Conservation (phyloP, 768 basidiomycete genomes). For the Dentipellis sp. region DNA sequence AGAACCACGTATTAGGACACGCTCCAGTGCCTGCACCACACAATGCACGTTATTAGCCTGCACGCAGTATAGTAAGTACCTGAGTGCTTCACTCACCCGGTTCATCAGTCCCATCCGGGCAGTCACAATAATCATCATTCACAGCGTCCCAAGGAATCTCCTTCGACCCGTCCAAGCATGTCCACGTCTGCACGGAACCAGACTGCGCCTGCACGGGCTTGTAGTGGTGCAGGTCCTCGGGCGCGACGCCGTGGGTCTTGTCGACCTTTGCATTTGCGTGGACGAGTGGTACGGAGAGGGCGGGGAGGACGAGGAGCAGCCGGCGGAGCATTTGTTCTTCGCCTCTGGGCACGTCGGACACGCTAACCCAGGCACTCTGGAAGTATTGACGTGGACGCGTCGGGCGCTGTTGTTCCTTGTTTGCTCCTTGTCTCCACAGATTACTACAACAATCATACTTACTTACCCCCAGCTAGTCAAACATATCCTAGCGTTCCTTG, state of each 20-base stretch:
- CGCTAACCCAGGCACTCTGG: too few relatives aligned
- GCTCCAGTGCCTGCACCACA: constrained; percentile 65
- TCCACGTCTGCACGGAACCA: constrained; percentile 36
- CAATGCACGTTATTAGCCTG: constrained; percentile 5
- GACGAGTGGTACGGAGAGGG: background rate
- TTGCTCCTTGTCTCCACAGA: background rate
- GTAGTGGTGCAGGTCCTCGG: background rate
- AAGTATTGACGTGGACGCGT: constrained; percentile 1
- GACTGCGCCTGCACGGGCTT: background rate
- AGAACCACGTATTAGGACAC: constrained; percentile 67
- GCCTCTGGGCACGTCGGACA: background rate
- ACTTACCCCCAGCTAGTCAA: too few relatives aligned
- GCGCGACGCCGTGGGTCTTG: constrained; percentile 1
- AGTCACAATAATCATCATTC: constrained; percentile 95
- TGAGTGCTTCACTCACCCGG: constrained; percentile 49
- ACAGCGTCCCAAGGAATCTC: constrained; percentile 73
- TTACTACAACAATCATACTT: too few relatives aligned
- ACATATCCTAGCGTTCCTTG: too few relatives aligned
- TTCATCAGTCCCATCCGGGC: constrained; percentile 90
- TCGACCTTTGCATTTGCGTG: background rate
- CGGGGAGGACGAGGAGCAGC: background rate
- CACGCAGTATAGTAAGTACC: background rate
- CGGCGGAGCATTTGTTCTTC: background rate
- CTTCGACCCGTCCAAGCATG: constrained; percentile 73
- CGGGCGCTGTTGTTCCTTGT: background rate